Evolutionary conservation across 179 eudicot genomes (phyloP).

Genomic region (Kewa caespitosa): DNA sequence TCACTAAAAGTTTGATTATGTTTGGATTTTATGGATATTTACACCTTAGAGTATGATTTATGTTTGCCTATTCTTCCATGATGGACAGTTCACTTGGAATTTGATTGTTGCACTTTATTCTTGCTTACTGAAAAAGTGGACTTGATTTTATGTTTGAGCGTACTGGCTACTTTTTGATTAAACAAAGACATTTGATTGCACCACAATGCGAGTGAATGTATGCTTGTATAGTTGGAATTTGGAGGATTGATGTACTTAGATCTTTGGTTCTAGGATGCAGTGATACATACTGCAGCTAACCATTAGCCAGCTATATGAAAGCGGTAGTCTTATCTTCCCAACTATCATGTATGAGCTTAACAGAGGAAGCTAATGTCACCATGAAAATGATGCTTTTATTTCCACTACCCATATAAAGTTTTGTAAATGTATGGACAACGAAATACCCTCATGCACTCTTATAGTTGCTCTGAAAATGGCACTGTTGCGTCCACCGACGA

Average conservation of each 20-base stretch:
- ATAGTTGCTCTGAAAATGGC: no score
- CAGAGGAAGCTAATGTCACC: not conserved
- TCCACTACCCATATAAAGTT: not conserved
- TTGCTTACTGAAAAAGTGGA: not conserved
- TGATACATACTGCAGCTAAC: not conserved
- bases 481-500: no score
- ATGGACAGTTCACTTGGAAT: no score
- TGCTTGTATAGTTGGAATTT: not conserved
- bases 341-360: not conserved
- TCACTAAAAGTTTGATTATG: not conserved
- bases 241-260: not conserved
- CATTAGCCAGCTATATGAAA: not conserved
- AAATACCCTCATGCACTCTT: no score
- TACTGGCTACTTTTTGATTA: no score
- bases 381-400: not conserved
- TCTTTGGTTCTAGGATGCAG: not conserved
- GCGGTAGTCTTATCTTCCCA: not conserved
- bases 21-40: not conserved
- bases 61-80: no score
- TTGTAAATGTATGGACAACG: no score
- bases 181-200: no score
- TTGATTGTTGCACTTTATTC: not conserved
- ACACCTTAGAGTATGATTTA: no score
- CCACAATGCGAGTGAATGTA: not conserved
- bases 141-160: no score